Evolutionary conservation across 306 rosid species (phyloP).

Genomic region (Inga leiocalycina): DNA sequence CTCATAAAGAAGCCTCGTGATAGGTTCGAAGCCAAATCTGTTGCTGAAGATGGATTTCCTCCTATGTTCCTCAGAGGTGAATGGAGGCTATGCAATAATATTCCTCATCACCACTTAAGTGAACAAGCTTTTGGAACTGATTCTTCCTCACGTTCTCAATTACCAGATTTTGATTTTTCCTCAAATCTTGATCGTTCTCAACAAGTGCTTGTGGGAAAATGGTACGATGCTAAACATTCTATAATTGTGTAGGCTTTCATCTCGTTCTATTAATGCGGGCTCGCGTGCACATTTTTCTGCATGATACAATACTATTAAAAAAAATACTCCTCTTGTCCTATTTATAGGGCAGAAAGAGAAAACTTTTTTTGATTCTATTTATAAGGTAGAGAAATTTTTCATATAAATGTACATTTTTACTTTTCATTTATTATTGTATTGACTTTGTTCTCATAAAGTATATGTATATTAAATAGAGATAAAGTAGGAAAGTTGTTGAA

Average conservation of each 20-base stretch:
- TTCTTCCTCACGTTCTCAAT: constrained; percentile 31
- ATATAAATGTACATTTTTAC: too few species aligned
- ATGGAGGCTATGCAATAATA: constrained; percentile 33
- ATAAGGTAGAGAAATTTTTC: too few species aligned
- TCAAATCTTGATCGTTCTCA: constrained; percentile 17
- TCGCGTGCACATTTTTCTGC: too few species aligned
- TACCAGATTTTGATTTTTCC: constrained; percentile 43
- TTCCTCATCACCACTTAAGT: constrained; percentile 28
- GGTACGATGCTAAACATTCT: constrained; percentile 27
- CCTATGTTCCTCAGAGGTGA: constrained; percentile 34
- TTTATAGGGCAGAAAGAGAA: too few species aligned
- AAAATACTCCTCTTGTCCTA: too few species aligned
- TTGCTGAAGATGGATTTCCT: constrained; percentile 44
- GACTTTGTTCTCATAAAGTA: too few species aligned
- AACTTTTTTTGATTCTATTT: too few species aligned
- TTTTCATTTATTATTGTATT: too few species aligned
- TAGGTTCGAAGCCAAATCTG: constrained; percentile 41
- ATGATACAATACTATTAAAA: neutral
- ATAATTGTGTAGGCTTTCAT: neutral
- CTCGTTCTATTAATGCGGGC: too few species aligned
- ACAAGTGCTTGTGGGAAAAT: constrained; percentile 50
- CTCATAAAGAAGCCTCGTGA: neutral
- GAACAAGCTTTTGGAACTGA: constrained; percentile 54
- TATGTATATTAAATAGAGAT: too few species aligned
- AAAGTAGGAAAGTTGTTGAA: too few species aligned